These are phyloP conservation scores for Thelonectria discophora DNA, from an alignment of 2,329 filamentous ascomycete genomes.

Conservation along the genomic window DNA sequence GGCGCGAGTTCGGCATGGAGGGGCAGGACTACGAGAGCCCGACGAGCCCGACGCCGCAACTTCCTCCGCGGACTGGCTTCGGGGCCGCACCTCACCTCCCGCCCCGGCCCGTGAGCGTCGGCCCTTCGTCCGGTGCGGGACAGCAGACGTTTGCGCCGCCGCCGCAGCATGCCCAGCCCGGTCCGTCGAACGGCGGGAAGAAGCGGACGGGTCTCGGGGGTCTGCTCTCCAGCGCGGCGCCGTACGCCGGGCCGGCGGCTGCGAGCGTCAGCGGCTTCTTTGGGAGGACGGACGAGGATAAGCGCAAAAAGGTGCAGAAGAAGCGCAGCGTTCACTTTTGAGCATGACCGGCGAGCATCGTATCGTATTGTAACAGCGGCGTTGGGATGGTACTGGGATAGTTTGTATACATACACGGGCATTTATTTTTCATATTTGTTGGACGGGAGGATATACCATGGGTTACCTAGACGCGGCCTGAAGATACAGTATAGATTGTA, in stretches of 20 bases:
- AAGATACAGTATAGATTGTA: conserved; percentile 11
- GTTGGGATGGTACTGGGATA: conserved; percentile 6
- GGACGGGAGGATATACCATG: conserved; percentile 40
- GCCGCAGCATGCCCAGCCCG: conserved; percentile 33
- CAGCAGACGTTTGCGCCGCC: conserved; percentile 38
- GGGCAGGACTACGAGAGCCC: conserved; percentile 50
- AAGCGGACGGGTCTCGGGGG: conserved; percentile 43
- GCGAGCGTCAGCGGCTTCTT: conserved; percentile 58
- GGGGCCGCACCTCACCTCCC: conserved; percentile 45
- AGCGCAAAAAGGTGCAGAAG: conserved; percentile 55
- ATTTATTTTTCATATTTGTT: not conserved
- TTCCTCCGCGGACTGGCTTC: conserved; percentile 46
- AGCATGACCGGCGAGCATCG: conserved; percentile 3
- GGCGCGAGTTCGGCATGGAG: conserved; percentile 71
- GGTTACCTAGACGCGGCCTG: conserved; percentile 14
- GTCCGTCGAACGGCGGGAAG: conserved; percentile 31
- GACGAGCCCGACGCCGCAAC: conserved; percentile 41
- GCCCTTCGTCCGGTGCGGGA: conserved; percentile 45
- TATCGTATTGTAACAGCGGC: conserved; percentile 16
- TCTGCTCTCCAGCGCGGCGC: conserved; percentile 41
- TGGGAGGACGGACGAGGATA: conserved; percentile 49
- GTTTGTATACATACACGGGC: not conserved
- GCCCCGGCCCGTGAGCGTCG: conserved; percentile 59
- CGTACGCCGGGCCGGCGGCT: conserved; percentile 51
- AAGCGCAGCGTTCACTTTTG: conserved; percentile 60